Conservation (phyloP, 2,329 filamentous ascomycete genomes). For the Epichloe baconii region DNA sequence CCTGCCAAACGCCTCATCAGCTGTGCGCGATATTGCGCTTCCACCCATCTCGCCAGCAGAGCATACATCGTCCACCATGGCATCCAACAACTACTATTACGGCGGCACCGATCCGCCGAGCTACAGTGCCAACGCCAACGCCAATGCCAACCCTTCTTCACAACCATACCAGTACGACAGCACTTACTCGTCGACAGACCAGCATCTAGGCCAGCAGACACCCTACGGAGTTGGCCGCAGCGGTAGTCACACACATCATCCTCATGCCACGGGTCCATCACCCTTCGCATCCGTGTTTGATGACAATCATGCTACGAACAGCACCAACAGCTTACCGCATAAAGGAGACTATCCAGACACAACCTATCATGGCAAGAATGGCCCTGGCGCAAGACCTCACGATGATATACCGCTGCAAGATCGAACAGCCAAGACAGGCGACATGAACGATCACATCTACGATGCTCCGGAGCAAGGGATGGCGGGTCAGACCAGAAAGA, state of each 20-base stretch:
- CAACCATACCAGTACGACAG: conserved; percentile 25
- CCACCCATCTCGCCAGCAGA: not conserved
- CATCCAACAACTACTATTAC: conserved; percentile 51
- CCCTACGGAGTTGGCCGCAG: conserved; percentile 17
- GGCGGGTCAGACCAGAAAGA: conserved; percentile 14
- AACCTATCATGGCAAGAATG: conserved; percentile 38
- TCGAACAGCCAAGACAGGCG: conserved; percentile 28
- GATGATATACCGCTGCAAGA: conserved; percentile 48
- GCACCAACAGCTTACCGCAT: conserved; percentile 26
- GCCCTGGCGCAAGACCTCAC: conserved; percentile 20
- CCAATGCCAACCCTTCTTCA: conserved; percentile 21
- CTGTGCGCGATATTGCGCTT: not conserved
- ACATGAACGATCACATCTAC: conserved; percentile 46
- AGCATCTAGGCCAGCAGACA: conserved; percentile 2
- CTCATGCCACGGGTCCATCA: conserved; percentile 27
- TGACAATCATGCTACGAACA: conserved; percentile 49
- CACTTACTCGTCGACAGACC: conserved; percentile 8
- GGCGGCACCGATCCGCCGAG: conserved; percentile 31
- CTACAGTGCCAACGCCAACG: conserved; percentile 14
- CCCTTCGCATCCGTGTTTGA: conserved; percentile 57
- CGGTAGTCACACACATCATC: conserved; percentile 6
- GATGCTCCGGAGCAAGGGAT: conserved; percentile 32
- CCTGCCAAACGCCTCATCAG: not conserved
- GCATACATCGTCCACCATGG: conserved; percentile 31
- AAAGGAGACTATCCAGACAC: conserved; percentile 36